Conservation (phyloP, 2,329 filamentous ascomycete genomes). For the Stachybotrys elegans region DNA sequence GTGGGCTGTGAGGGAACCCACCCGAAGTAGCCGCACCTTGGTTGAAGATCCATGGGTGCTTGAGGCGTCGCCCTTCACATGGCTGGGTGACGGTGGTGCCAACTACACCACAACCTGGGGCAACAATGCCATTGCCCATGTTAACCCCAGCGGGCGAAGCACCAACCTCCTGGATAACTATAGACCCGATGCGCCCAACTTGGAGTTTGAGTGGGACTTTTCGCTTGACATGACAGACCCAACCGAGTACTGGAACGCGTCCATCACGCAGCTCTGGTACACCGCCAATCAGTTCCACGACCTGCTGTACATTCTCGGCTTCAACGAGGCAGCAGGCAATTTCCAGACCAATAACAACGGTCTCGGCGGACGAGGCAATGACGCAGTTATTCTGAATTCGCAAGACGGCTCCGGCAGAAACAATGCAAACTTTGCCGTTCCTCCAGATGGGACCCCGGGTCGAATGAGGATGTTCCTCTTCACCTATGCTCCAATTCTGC, state of each 20-base stretch:
- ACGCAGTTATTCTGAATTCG: constrained; percentile 50
- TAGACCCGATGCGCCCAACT: constrained; percentile 36
- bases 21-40: constrained; percentile 37
- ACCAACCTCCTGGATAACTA: constrained; percentile 28
- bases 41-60: constrained; percentile 44
- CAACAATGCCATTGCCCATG: constrained; percentile 54
- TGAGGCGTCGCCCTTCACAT: constrained; percentile 44
- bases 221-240: constrained; percentile 27
- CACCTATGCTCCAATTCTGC: constrained; percentile 38
- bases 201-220: constrained; percentile 44
- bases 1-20: constrained; percentile 51
- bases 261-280: constrained; percentile 56
- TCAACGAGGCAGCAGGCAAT: constrained; percentile 54
- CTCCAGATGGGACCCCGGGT: constrained; percentile 42
- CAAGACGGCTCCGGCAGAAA: constrained; percentile 51
- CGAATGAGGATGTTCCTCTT: constrained; percentile 58
- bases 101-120: constrained; percentile 50
- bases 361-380: constrained; percentile 43
- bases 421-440: constrained; percentile 55
- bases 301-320: constrained; percentile 51
- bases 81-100: constrained; percentile 46
- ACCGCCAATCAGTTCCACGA: constrained; percentile 57
- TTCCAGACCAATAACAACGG: constrained; percentile 54
- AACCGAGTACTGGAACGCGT: constrained; percentile 44
- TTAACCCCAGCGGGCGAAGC: constrained; percentile 34